Base-by-base conservation (phyloP, 495 filamentous ascomycete genomes). In the Annulohypoxylon maeteangense region DNA sequence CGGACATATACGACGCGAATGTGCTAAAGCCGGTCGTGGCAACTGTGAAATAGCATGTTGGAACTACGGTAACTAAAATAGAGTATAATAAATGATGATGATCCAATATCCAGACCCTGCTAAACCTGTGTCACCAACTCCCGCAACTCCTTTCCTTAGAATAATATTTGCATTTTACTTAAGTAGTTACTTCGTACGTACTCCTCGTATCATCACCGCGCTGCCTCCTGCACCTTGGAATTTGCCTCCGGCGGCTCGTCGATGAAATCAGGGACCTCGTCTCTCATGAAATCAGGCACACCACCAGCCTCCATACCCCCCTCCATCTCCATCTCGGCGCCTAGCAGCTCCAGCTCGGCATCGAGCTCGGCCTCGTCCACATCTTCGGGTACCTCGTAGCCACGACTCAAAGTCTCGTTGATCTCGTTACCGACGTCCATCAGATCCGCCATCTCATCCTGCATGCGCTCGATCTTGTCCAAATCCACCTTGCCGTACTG, bases 351-450 rank as follows among this genome's bases (percentile, higher is more conserved):
- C 71, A 99, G 82, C 82, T 99, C 95, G 3, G 96, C 96, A 81
- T 99, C 95, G 67, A 98, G 82, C 81, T 99, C 95, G 1, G 92
- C 91, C 88, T 99, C 96, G 81, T 99, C 95, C 62, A 99, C 94
- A 77, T 98, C 95, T 77, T 99, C 95, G 1, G 95, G 95, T 22
- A 99, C 84, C 78, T 98, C 95, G 78, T 99, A 99, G 65, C 93
- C 92, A 67, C 96, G 81, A 57, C 92, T 93, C 57, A 99, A 92
- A 65, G 90, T 94, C 83, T 99, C 95, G 80, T 99, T 93, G 62
- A 99, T 99, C 81, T 98, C 95, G 80, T 98, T 98, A 2, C 96
- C 95, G 40, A 98, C 89, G 75, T 99, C 96, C 89, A 99, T 92
- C 81, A 98, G 74, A 81, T 99, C 95, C 36, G 93, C 93, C 95